Evolutionary conservation across 2,329 filamentous ascomycete genomes (phyloP).

Genomic region (Teratosphaeria pseudoeucalypti): DNA sequence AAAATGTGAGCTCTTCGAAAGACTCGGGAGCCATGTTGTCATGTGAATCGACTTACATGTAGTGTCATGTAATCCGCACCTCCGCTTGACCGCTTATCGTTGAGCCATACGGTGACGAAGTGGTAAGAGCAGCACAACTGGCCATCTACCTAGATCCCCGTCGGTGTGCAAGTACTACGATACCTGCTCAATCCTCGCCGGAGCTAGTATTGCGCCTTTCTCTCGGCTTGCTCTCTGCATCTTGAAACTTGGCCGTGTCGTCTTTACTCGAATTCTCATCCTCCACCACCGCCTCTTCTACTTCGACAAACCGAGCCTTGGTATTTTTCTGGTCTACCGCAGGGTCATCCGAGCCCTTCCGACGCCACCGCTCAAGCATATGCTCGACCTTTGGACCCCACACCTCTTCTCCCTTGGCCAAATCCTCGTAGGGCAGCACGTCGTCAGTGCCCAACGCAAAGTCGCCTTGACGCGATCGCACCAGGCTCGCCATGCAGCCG

Average conservation of each 20-base stretch:
- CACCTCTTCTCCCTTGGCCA: constrained; percentile 63
- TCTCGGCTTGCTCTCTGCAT: background rate
- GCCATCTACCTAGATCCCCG: too few relatives aligned
- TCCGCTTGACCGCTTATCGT: too few relatives aligned
- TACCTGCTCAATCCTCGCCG: background rate
- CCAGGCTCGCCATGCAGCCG: constrained; percentile 75
- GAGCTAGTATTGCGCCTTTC: background rate
- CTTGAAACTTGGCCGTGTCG: background rate
- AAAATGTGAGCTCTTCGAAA: too few relatives aligned
- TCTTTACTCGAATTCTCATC: background rate
- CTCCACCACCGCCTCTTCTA: background rate
- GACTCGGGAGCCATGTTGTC: too few relatives aligned
- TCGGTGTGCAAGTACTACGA: background rate
- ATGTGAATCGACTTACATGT: too few relatives aligned
- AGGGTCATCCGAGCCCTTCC: background rate
- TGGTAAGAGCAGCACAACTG: too few relatives aligned
- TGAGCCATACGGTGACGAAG: too few relatives aligned
- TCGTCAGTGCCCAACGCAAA: constrained; percentile 67
- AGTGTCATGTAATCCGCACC: too few relatives aligned
- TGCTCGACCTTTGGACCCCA: constrained; percentile 66
- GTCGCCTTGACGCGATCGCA: constrained; percentile 69
- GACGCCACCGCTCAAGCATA: constrained; percentile 38
- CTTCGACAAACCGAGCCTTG: background rate
- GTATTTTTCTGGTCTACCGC: background rate
- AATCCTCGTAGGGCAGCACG: constrained; percentile 61